These are phyloP conservation scores for Cladophialophora exuberans DNA, from an alignment of 2,329 filamentous ascomycete species.

Conservation along the genomic window DNA sequence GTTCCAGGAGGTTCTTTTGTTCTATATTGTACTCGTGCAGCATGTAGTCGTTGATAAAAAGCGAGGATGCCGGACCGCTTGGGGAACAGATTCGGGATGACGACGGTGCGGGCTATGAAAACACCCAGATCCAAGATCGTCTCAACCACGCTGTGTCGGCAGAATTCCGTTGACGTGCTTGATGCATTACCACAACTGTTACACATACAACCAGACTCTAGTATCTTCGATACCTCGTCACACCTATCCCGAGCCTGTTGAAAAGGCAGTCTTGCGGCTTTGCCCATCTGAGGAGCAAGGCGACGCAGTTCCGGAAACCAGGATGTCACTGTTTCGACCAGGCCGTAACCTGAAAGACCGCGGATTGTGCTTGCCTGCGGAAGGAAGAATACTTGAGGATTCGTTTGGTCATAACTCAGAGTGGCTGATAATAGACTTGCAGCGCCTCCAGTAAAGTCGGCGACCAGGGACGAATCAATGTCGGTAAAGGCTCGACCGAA, in stretches of 20 bases:
- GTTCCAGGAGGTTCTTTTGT: background rate
- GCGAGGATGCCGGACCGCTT: slow-evolving; percentile 10
- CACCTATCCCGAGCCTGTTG: slow-evolving; percentile 12
- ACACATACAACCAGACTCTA: slow-evolving; percentile 13
- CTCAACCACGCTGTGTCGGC: slow-evolving; percentile 11
- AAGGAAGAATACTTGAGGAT: slow-evolving; percentile 8
- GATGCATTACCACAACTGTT: slow-evolving; percentile 11
- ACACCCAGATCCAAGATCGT: slow-evolving; percentile 7
- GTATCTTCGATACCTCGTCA: slow-evolving; percentile 9
- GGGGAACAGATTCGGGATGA: slow-evolving; percentile 11
- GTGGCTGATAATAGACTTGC: slow-evolving; percentile 6
- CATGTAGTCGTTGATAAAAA: slow-evolving; percentile 6
- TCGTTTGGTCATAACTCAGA: background rate
- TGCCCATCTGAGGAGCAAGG: slow-evolving; percentile 14
- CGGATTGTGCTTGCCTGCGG: slow-evolving; percentile 11
- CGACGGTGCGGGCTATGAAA: slow-evolving; percentile 6
- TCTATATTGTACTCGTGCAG: background rate
- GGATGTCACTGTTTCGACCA: slow-evolving; percentile 11
- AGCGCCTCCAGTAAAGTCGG: background rate
- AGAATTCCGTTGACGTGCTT: slow-evolving; percentile 10
- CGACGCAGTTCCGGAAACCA: slow-evolving; percentile 17
- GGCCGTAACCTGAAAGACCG: slow-evolving; percentile 7
- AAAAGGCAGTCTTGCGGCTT: slow-evolving; percentile 5
- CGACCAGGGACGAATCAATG: slow-evolving; percentile 8
- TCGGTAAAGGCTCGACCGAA: slow-evolving; percentile 15